A percentile compares a stretch with the other conserved stretches of the same genome.
phyloP scores from a whole-genome alignment of 2,329 filamentous ascomycete genomes.

The Arthrobotrys sphaeroides region DNA sequence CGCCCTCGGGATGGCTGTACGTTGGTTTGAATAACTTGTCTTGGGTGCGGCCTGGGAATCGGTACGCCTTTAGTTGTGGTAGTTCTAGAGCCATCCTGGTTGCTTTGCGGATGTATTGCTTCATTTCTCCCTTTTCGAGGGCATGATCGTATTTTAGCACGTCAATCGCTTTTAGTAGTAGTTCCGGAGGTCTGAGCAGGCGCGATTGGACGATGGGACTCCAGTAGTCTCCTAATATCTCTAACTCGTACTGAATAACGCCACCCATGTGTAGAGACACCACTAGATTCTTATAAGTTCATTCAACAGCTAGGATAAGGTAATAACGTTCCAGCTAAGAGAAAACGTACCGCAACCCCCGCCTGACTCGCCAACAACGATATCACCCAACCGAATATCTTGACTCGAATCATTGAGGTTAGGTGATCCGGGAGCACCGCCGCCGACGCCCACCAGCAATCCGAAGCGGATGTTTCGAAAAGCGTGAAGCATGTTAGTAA shows the following conservation, averaged over 20 bases:
- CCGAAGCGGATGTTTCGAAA: neutral
- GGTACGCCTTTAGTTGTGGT: neutral
- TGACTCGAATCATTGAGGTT: neutral
- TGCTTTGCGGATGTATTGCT: neutral
- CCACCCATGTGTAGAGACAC: slow-evolving; percentile 3
- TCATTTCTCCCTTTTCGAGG: slow-evolving; percentile 2
- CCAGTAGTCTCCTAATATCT: neutral
- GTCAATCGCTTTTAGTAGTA: neutral
- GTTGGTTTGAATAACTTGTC: neutral
- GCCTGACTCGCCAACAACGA: neutral
- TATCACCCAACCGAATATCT: slow-evolving; percentile 4
- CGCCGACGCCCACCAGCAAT: neutral
- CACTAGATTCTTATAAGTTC: no score
- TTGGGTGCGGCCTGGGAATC: neutral
- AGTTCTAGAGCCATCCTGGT: neutral
- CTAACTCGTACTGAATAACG: neutral
- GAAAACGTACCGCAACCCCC: neutral
- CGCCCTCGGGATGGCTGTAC: neutral
- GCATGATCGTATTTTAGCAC: neutral
- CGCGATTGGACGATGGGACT: neutral
- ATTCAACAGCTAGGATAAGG: no score
- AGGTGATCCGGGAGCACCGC: neutral
- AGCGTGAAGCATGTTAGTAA: neutral
- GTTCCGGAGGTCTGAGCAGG: neutral
- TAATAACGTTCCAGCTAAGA: neutral